Evolutionary conservation across 1,139 yeast species (phyloP).

Genomic region (Debaryomycetaceae sp.): DNA sequence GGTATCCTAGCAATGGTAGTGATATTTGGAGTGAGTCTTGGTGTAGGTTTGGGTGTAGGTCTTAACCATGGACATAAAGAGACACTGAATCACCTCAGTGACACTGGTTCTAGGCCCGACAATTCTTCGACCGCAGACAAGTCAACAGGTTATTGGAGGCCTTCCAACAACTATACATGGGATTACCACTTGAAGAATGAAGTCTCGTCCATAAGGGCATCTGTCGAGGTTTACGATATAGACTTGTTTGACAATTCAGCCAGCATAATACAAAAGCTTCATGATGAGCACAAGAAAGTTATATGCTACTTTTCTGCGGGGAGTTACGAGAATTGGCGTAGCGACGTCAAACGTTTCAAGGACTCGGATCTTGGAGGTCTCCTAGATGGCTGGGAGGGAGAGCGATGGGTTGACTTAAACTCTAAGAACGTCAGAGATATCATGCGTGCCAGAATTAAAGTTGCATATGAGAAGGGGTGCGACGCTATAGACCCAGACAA

Average conservation of each 20-base stretch:
- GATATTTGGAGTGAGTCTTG: neutral
- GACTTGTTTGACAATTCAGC: conserved; percentile 16
- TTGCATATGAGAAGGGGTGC: conserved; percentile 15
- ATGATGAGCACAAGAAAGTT: conserved; percentile 13
- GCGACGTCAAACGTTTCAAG: conserved; percentile 12
- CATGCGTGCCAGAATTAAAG: conserved; percentile 14
- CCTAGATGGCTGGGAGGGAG: conserved; percentile 21
- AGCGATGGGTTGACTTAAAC: conserved; percentile 16
- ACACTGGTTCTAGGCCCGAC: neutral
- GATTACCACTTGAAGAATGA: conserved; percentile 11
- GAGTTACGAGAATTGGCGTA: conserved; percentile 20
- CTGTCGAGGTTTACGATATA: conserved; percentile 9
- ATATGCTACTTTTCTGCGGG: conserved; percentile 24
- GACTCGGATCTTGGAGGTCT: conserved; percentile 14
- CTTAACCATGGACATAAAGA: neutral
- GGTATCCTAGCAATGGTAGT: neutral
- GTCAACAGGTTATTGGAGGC: conserved; percentile 1
- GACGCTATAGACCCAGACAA: conserved; percentile 23
- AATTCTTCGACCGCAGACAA: neutral
- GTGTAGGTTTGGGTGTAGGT: neutral
- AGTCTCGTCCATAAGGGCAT: neutral
- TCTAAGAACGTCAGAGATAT: conserved; percentile 13
- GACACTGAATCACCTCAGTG: neutral
- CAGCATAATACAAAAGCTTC: conserved; percentile 9
- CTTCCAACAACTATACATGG: conserved; percentile 9